phyloP scores from a whole-genome alignment of 2,329 filamentous ascomycete species.

The Fusarium cicatricum region DNA sequence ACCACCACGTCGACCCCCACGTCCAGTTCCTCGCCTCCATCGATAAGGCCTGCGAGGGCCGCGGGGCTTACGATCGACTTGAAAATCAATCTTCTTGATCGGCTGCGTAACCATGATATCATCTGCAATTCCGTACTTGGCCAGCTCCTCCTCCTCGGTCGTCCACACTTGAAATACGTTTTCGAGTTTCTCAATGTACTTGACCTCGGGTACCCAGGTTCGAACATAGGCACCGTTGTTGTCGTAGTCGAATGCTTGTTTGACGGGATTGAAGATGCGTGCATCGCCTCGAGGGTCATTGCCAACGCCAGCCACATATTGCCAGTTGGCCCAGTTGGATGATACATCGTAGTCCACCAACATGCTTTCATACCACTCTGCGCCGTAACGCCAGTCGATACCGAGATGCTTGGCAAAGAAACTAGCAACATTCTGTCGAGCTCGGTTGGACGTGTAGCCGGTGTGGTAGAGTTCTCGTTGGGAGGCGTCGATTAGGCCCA shows the following conservation, averaged over 20 bases:
- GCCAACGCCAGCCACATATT: conserved; percentile 81
- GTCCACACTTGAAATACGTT: conserved; percentile 78
- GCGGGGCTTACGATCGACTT: conserved; percentile 59
- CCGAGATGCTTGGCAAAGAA: conserved; percentile 77
- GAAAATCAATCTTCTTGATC: conserved; percentile 70
- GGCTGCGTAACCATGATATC: conserved; percentile 74
- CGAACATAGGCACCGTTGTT: conserved; percentile 72
- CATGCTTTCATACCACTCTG: conserved; percentile 82
- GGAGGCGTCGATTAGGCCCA: conserved; percentile 79
- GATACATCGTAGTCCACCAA: conserved; percentile 79
- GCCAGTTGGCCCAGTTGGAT: conserved; percentile 85
- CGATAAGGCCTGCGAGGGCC: conserved; percentile 34
- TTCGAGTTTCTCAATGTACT: conserved; percentile 59
- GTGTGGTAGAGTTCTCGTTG: conserved; percentile 78
- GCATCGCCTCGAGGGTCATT: conserved; percentile 78
- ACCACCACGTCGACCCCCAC: conserved; percentile 30
- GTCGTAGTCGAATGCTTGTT: conserved; percentile 83
- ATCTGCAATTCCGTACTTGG: conserved; percentile 62
- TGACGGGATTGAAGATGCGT: conserved; percentile 83
- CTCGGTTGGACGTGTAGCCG: conserved; percentile 80
- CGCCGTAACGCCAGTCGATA: conserved; percentile 82
- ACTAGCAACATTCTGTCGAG: conserved; percentile 78
- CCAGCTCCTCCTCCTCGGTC: conserved; percentile 65
- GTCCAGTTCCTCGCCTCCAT: conserved; percentile 36
- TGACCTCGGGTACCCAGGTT: conserved; percentile 76